Evolutionary conservation across 768 basidiomycete genomes (phyloP).

Genomic region (Phanerodontia chrysosporium): DNA sequence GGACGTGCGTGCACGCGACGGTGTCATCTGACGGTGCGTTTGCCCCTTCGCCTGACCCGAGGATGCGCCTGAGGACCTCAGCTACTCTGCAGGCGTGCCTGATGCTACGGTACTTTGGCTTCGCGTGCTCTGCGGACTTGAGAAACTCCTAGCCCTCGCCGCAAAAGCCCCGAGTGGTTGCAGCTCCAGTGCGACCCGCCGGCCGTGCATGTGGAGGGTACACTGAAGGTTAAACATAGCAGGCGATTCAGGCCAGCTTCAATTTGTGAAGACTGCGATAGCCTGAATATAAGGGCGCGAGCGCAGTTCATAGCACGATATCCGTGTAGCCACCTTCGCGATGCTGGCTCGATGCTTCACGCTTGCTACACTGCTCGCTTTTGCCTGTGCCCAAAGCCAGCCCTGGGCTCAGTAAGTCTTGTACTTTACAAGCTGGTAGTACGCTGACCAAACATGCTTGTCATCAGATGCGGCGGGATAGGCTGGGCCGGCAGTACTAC

Average conservation of each 20-base stretch:
- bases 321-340: not conserved
- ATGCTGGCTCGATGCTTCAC: not conserved
- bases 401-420: not conserved
- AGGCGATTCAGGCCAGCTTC: not conserved
- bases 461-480: conserved; percentile 31
- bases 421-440: too few species aligned
- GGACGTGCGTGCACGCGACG: too few species aligned
- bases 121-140: not conserved
- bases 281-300: not conserved
- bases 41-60: not conserved
- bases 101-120: too few species aligned
- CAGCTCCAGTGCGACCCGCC: not conserved
- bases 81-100: not conserved
- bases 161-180: not conserved
- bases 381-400: not conserved
- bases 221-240: not conserved
- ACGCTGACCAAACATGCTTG: too few species aligned
- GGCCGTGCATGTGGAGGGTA: not conserved
- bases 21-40: not conserved
- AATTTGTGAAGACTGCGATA: not conserved
- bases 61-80: not conserved
- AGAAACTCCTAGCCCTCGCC: not conserved
- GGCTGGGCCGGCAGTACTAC: conserved; percentile 32
- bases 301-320: not conserved
- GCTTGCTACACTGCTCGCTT: not conserved